A percentile compares a stretch with the other conserved stretches of the same genome.
These are phyloP conservation scores for Citrullus colocynthis DNA, from an alignment of 306 rosid genomes.

Conservation along the genomic window DNA sequence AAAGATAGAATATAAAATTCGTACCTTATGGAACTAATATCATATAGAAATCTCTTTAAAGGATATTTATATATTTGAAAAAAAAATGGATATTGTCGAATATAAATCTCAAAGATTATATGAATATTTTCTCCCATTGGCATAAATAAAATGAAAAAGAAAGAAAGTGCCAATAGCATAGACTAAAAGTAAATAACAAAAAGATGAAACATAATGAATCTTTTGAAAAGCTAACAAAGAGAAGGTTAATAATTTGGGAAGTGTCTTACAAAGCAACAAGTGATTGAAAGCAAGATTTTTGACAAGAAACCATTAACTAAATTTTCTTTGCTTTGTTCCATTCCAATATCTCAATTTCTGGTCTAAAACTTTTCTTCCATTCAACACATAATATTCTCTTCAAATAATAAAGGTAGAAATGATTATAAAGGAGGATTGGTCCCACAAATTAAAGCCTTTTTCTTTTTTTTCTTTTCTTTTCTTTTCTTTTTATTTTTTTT, in stretches of 20 bases:
- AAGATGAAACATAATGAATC: conserved; percentile 72
- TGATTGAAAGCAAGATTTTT: conserved; percentile 78
- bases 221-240: conserved; percentile 43
- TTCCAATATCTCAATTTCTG: conserved; percentile 32
- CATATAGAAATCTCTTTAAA: not conserved
- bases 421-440: conserved; percentile 33
- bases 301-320: conserved; percentile 78
- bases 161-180: conserved; percentile 3
- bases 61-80: not conserved
- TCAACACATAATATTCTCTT: conserved; percentile 70
- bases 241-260: conserved; percentile 29
- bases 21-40: too few relatives aligned
- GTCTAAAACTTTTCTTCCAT: conserved; percentile 46
- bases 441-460: conserved; percentile 26
- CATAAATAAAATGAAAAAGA: not conserved
- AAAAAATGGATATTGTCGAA: not conserved
- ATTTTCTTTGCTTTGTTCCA: conserved; percentile 52
- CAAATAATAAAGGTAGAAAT: conserved; percentile 40
- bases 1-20: too few relatives aligned
- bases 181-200: conserved; percentile 23
- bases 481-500: not conserved
- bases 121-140: not conserved
- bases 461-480: not conserved
- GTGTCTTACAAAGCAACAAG: conserved; percentile 55
- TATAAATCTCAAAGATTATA: conserved; percentile 1